Conservation (phyloP, 108 stramenopile genomes). For the Pelagomonas calceolata region DNA sequence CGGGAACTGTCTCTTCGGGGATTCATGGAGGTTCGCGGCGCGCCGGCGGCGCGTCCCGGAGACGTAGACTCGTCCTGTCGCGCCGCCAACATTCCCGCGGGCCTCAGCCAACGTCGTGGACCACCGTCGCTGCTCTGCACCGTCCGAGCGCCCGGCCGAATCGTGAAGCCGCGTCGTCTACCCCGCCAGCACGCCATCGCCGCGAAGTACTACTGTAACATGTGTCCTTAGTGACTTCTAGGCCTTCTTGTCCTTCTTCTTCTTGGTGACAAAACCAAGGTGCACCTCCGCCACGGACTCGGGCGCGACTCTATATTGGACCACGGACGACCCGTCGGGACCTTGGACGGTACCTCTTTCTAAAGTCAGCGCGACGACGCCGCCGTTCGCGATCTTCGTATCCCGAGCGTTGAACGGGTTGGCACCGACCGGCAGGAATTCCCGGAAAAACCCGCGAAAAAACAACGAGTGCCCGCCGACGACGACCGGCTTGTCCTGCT, state of each 20-base stretch:
- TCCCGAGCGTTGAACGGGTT: conserved; percentile 63
- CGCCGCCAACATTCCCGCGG: too few species aligned
- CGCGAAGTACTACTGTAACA: too few species aligned
- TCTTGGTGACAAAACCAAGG: not conserved
- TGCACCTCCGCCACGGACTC: not conserved
- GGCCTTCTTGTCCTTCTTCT: not conserved
- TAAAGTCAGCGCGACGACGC: conserved; percentile 58
- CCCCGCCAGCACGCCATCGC: too few species aligned
- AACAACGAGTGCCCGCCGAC: conserved; percentile 74
- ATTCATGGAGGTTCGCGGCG: too few species aligned
- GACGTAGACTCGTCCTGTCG: too few species aligned
- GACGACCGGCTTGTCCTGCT: conserved; percentile 46
- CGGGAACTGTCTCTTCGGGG: too few species aligned
- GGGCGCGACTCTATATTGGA: not conserved
- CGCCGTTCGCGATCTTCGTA: conserved; percentile 67
- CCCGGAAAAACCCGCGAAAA: conserved; percentile 69
- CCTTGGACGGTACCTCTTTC: conserved; percentile 44
- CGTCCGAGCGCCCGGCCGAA: too few species aligned
- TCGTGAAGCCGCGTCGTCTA: too few species aligned
- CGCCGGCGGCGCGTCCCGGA: too few species aligned
- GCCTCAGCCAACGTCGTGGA: too few species aligned
- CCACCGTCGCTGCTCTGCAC: too few species aligned
- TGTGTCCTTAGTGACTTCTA: too few species aligned
- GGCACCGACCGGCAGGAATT: conserved; percentile 50
- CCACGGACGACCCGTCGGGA: not conserved